Evolutionary conservation across 2,329 filamentous ascomycete genomes (phyloP).

Genomic region (Sclerotinia trifoliorum): DNA sequence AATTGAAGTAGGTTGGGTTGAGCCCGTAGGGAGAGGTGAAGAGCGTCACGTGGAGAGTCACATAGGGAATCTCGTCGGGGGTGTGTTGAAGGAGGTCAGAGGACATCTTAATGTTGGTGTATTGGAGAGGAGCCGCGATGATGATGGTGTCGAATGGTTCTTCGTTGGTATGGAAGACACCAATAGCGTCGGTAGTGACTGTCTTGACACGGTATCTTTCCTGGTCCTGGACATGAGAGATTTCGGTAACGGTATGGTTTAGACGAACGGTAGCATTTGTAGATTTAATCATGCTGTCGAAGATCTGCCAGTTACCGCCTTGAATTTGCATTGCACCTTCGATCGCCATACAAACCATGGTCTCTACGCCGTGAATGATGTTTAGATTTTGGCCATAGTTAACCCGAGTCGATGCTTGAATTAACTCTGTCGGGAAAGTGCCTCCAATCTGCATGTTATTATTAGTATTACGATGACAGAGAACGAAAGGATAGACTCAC

Average conservation of each 20-base stretch:
- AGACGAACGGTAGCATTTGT: constrained; percentile 61
- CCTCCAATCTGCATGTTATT: constrained; percentile 52
- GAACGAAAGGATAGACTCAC: constrained; percentile 39
- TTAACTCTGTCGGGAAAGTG: constrained; percentile 72
- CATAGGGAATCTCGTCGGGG: constrained; percentile 82
- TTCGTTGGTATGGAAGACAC: constrained; percentile 25
- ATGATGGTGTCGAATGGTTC: constrained; percentile 72
- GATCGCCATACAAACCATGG: constrained; percentile 86
- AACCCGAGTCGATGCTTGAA: constrained; percentile 87
- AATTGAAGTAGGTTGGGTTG: constrained; percentile 69
- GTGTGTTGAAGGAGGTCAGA: constrained; percentile 64
- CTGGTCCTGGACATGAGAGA: constrained; percentile 50
- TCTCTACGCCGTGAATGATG: constrained; percentile 84
- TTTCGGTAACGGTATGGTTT: constrained; percentile 65
- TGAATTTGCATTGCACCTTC: constrained; percentile 75
- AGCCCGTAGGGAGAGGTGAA: constrained; percentile 76
- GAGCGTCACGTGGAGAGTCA: constrained; percentile 82
- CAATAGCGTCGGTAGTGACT: constrained; percentile 24
- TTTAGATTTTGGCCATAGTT: constrained; percentile 91
- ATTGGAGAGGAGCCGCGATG: constrained; percentile 81
- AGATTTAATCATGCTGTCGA: constrained; percentile 71
- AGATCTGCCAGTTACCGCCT: constrained; percentile 94
- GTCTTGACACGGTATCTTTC: constrained; percentile 49
- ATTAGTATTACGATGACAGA: constrained; percentile 23
- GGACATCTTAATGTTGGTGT: constrained; percentile 64